These are phyloP conservation scores for Colletotrichum costaricense DNA, from an alignment of 2,329 filamentous ascomycete species.

Conservation along the genomic window DNA sequence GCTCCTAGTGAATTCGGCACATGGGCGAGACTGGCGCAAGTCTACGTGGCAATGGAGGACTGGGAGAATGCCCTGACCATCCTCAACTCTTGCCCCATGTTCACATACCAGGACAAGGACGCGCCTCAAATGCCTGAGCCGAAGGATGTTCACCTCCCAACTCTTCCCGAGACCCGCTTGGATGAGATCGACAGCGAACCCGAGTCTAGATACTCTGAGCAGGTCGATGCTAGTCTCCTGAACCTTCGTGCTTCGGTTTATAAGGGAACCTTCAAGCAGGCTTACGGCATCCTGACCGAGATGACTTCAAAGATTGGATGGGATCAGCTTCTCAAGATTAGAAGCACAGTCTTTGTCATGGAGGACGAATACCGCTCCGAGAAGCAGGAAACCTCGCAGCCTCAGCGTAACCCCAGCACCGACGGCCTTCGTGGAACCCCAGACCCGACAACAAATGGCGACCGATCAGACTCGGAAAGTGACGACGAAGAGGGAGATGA, in stretches of 20 bases:
- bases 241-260: slow-evolving; percentile 90
- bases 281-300: slow-evolving; percentile 93
- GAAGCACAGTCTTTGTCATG: slow-evolving; percentile 99
- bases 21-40: slow-evolving; percentile 92
- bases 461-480: slow-evolving; percentile 42
- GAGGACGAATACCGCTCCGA: slow-evolving; percentile 97
- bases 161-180: slow-evolving; percentile 87
- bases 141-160: slow-evolving; percentile 86
- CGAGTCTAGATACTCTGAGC: slow-evolving; percentile 82
- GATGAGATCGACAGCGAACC: slow-evolving; percentile 97
- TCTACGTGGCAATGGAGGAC: slow-evolving; percentile 93
- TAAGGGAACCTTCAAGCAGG: slow-evolving; percentile 94
- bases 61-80: slow-evolving; percentile 97
- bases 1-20: slow-evolving; percentile 97
- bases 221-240: slow-evolving; percentile 86
- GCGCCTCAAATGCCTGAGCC: slow-evolving; percentile 94
- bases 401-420: slow-evolving; percentile 81
- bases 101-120: slow-evolving; percentile 99
- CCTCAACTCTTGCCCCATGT: slow-evolving; percentile 99
- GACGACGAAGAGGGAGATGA: slow-evolving; percentile 49
- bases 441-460: slow-evolving; percentile 64
- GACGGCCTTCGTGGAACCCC: slow-evolving; percentile 81
- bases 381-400: slow-evolving; percentile 71
- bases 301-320: slow-evolving; percentile 97
- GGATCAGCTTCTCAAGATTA: slow-evolving; percentile 94